These are phyloP conservation scores for Cenchrus purpureus DNA, from an alignment of 176 grass and related monocot species.

Conservation along the genomic window DNA sequence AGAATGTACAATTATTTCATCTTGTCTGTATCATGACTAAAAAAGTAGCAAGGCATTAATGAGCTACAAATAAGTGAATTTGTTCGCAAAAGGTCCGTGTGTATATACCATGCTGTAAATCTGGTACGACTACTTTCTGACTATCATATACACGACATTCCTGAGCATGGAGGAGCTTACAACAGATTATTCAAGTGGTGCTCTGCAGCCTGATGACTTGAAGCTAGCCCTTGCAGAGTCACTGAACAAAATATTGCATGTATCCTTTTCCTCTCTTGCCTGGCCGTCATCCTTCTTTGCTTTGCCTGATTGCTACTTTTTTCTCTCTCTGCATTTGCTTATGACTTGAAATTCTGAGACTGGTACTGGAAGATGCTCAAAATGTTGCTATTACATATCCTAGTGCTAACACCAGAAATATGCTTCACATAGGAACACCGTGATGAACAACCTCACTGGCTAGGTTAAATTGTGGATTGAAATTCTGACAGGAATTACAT, in stretches of 20 bases:
- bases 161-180: constrained; percentile 55
- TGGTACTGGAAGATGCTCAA: no score
- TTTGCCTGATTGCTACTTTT: no score
- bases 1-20: constrained; percentile 1
- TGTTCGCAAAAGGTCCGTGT: background rate
- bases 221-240: constrained; percentile 59
- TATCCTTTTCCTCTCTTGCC: background rate
- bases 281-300: no score
- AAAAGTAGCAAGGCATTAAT: background rate
- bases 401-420: no score
- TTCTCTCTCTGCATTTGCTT: no score
- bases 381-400: no score
- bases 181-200: constrained; percentile 53
- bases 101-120: background rate
- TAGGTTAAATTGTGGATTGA: no score
- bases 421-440: no score
- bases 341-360: no score
- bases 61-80: background rate
- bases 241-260: constrained; percentile 60
- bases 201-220: constrained; percentile 59
- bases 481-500: no score
- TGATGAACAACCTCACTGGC: no score
- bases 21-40: background rate
- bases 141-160: constrained; percentile 41
- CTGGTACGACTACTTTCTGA: background rate